These are phyloP conservation scores for Penicillium aurantiogriseum DNA, from an alignment of 2,329 filamentous ascomycete species.

Conservation along the genomic window DNA sequence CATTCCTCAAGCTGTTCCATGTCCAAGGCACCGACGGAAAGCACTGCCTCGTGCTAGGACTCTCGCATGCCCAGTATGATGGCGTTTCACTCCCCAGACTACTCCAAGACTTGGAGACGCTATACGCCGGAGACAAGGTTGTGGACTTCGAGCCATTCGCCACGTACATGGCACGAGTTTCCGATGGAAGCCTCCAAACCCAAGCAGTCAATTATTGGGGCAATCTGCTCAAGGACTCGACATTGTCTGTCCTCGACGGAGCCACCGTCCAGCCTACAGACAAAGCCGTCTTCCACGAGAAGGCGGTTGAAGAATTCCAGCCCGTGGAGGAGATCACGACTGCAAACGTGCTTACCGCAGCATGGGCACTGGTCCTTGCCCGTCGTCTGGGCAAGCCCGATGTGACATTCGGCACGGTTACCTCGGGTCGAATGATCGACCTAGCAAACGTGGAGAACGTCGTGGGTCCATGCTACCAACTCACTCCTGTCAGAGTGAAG, in stretches of 20 bases:
- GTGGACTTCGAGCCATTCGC: conserved; percentile 41
- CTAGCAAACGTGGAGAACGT: conserved; percentile 54
- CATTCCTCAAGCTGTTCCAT: conserved; percentile 58
- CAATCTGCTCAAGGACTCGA: conserved; percentile 54
- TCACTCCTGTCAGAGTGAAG: conserved; percentile 57
- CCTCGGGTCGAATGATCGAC: conserved; percentile 60
- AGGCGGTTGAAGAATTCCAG: conserved; percentile 38
- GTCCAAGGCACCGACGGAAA: conserved; percentile 37
- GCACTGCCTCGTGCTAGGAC: conserved; percentile 50
- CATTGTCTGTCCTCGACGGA: conserved; percentile 39
- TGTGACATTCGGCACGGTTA: conserved; percentile 63
- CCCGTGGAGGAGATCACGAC: conserved; percentile 56
- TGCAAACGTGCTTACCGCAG: conserved; percentile 61
- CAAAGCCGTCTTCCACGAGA: conserved; percentile 27
- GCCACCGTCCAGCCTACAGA: conserved; percentile 19
- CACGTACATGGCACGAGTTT: conserved; percentile 38
- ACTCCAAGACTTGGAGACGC: conserved; percentile 55
- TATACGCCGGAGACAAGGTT: conserved; percentile 44
- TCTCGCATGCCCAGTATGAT: conserved; percentile 67
- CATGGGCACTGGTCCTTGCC: conserved; percentile 61
- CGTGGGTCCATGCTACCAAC: conserved; percentile 57
- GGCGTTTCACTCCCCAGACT: conserved; percentile 62
- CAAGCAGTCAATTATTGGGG: conserved; percentile 53
- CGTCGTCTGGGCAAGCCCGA: conserved; percentile 51
- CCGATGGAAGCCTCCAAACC: conserved; percentile 34